These are phyloP conservation scores for Fusarium nisikadoi DNA, from an alignment of 2,329 filamentous ascomycete species.

Conservation along the genomic window DNA sequence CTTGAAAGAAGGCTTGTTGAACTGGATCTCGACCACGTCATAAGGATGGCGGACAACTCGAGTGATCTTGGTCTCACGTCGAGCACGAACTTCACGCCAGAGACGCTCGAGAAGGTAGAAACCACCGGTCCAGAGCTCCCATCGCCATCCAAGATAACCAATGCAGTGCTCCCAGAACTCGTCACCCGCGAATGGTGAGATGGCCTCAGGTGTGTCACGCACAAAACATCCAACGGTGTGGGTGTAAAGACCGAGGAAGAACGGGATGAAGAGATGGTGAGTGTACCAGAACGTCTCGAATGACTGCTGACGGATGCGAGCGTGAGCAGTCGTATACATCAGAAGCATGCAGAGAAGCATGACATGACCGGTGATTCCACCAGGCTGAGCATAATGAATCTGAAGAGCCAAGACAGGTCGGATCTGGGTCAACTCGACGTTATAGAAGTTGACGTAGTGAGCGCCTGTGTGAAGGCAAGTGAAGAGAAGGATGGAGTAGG, in stretches of 20 bases:
- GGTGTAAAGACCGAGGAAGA: constrained; percentile 92
- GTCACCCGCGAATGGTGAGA: constrained; percentile 85
- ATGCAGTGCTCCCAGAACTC: constrained; percentile 92
- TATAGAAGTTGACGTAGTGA: constrained; percentile 99
- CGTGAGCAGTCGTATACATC: constrained; percentile 96
- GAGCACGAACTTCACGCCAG: constrained; percentile 88
- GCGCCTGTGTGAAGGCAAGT: constrained; percentile 78
- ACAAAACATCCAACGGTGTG: constrained; percentile 98
- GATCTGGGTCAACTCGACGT: constrained; percentile 87
- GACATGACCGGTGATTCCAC: constrained; percentile 93
- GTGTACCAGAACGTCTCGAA: constrained; percentile 99
- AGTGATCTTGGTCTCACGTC: constrained; percentile 87
- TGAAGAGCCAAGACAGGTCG: constrained; percentile 83
- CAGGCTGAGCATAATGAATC: constrained; percentile 90
- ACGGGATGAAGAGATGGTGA: constrained; percentile 97
- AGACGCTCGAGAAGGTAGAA: constrained; percentile 89
- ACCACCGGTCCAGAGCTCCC: constrained; percentile 88
- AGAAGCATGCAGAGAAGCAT: constrained; percentile 99
- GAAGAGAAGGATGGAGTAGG: constrained; percentile 88
- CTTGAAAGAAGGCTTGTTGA: constrained; percentile 93
- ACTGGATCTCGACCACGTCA: constrained; percentile 97
- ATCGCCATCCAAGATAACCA: constrained; percentile 96
- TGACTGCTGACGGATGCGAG: constrained; percentile 93
- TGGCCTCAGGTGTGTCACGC: constrained; percentile 75
- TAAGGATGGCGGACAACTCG: constrained; percentile 97